A percentile compares a stretch with the other conserved stretches of the same genome.
These are phyloP conservation scores for Candida incommunis DNA, from an alignment of 805 yeast genomes.

Conservation along the genomic window DNA sequence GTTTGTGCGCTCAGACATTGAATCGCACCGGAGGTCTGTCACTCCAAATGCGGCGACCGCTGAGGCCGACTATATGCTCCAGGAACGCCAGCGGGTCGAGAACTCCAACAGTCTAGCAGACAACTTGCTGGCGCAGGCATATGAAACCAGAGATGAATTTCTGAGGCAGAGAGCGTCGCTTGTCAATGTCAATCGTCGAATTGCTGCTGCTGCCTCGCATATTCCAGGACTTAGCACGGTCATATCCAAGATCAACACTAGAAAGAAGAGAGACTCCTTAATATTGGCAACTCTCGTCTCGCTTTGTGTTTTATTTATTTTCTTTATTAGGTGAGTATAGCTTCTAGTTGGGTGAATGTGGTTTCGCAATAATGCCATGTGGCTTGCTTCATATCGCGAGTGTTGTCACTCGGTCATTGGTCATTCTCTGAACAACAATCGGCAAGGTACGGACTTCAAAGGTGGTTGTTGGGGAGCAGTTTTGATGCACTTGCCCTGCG, in stretches of 20 bases:
- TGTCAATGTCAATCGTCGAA: slow-evolving; percentile 45
- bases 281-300: slow-evolving; percentile 67
- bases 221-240: slow-evolving; percentile 76
- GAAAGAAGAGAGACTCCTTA: slow-evolving; percentile 77
- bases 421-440: too few relatives aligned
- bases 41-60: slow-evolving; percentile 14
- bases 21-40: slow-evolving; percentile 40
- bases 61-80: slow-evolving; percentile 62
- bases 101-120: slow-evolving; percentile 66
- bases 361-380: not conserved
- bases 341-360: not conserved
- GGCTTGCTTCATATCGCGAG: too few relatives aligned
- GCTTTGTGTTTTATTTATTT: slow-evolving; percentile 54
- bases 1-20: slow-evolving; percentile 68
- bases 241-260: slow-evolving; percentile 67
- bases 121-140: slow-evolving; percentile 67
- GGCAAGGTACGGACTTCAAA: too few relatives aligned
- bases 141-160: slow-evolving; percentile 78
- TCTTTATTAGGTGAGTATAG: slow-evolving; percentile 30
- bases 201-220: slow-evolving; percentile 45
- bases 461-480: too few relatives aligned
- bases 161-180: slow-evolving; percentile 54
- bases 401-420: too few relatives aligned
- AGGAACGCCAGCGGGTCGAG: slow-evolving; percentile 64
- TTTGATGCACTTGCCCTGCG: too few relatives aligned